Evolutionary conservation across 148 eudicot genomes (phyloP), one percentile per base, ranked within the genome.

Genomic region (Oxyria digyna): DNA sequence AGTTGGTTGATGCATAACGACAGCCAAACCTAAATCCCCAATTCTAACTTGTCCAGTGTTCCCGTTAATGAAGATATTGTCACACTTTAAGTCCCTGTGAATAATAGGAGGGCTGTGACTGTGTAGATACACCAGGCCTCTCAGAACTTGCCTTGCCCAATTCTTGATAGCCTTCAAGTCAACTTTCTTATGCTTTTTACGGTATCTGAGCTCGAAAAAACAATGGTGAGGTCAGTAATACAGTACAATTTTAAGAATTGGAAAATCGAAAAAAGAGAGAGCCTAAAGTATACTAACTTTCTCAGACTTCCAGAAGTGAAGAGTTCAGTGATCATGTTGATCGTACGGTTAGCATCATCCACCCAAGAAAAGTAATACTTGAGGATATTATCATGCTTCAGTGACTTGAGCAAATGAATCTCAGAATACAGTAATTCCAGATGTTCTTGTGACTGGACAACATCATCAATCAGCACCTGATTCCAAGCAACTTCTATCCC

Each of bases 401-500:
- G 31, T 1, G 81, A 67, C 67, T 71, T 74, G n/a, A 78, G 48
- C 27, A 78, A 67, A 32, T 71, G 27, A 21, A 76, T 72, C 65
- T 78, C 77, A 1, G 69, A 37, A 71, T 68, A 31, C 29, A 74
- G 29, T 42, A 23, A 71, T 14, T 67, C 20, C 14, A 78, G 27
- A 31, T 43, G 31, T 13, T 78, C 62, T 6, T 31, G 40, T 1
- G 69, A 67, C 31, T 49, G 35, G 11, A 74, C 33, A 4, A 67
- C 38, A 2, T 78, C 72, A 6, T 71, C 72, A n/a, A 78, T 35
- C 31, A 32, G 43, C n/a, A 77, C 68, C 46, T 70, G 73, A 57
- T 68, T 77, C 80, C 80, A 80, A 32, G 83, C 83, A 32, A 80
- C 80, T 23, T 80, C 83, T 31, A 68, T 71, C n/a, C 83, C 83